phyloP scores from a whole-genome alignment of 148 eudicot species.

The Nepenthes mirabilis region DNA sequence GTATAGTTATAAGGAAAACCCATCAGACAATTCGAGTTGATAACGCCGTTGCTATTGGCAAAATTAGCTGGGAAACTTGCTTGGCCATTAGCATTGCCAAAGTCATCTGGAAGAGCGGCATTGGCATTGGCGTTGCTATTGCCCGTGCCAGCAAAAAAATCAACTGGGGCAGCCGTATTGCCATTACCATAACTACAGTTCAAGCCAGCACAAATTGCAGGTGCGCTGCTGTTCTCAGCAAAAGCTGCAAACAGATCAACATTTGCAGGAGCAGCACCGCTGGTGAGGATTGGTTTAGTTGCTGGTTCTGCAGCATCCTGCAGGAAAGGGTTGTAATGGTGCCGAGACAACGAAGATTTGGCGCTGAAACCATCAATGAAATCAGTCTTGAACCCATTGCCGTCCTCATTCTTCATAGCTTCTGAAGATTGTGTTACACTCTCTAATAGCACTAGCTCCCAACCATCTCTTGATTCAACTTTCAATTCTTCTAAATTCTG shows the following conservation, averaged over 20 bases:
- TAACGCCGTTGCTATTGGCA: too few species aligned
- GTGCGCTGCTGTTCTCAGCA: neutral
- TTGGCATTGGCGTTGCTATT: conserved; percentile 1
- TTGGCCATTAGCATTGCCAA: too few species aligned
- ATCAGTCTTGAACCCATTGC: neutral
- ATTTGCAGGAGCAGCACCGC: neutral
- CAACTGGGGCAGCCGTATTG: neutral
- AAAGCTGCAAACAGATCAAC: neutral
- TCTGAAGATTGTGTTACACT: conserved; percentile 7
- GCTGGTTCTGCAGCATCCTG: conserved; percentile 20
- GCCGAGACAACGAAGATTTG: neutral
- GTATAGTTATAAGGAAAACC: too few species aligned
- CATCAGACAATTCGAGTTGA: too few species aligned
- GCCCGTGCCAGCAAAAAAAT: neutral
- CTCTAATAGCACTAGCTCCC: conserved; percentile 53
- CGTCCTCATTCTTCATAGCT: too few species aligned
- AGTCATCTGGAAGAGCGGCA: neutral
- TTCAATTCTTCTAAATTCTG: neutral
- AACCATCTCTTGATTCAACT: conserved; percentile 18
- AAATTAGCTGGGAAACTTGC: too few species aligned
- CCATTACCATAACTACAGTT: neutral
- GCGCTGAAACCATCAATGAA: neutral
- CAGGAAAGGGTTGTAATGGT: conserved; percentile 60
- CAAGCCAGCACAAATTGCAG: neutral
- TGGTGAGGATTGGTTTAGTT: neutral